These are phyloP conservation scores for Exidia glandulosa DNA, from an alignment of 768 basidiomycete species.

Conservation along the genomic window DNA sequence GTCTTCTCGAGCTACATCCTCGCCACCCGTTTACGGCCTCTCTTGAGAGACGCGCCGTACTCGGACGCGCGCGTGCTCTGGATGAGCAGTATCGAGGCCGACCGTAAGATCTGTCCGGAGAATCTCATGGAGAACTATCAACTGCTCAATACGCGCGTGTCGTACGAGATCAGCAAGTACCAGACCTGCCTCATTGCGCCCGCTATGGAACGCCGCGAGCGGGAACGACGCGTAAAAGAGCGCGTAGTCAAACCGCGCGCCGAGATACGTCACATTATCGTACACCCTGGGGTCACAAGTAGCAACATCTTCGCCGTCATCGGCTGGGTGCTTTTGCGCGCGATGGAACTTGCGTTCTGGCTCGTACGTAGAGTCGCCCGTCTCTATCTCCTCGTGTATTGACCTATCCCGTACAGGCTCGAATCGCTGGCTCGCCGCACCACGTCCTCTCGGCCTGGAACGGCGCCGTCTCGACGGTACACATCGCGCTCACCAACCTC, in stretches of 20 bases:
- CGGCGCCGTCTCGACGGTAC: slow-evolving; percentile 55
- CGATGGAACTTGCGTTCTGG: slow-evolving; percentile 51
- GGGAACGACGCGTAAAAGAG: slow-evolving; percentile 7
- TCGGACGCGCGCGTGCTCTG: slow-evolving; percentile 57
- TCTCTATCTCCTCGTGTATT: background rate
- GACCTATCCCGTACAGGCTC: slow-evolving; percentile 36
- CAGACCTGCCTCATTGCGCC: slow-evolving; percentile 60
- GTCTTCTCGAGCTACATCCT: slow-evolving; percentile 71
- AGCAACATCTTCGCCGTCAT: slow-evolving; percentile 48
- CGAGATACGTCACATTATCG: slow-evolving; percentile 44
- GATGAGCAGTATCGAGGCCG: slow-evolving; percentile 63
- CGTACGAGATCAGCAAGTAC: slow-evolving; percentile 67
- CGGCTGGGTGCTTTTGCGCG: slow-evolving; percentile 30
- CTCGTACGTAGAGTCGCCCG: slow-evolving; percentile 36
- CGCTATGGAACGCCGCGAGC: slow-evolving; percentile 35
- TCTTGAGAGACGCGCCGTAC: slow-evolving; percentile 9
- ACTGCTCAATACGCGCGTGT: slow-evolving; percentile 41
- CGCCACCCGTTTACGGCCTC: slow-evolving; percentile 24
- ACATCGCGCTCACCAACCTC: slow-evolving; percentile 53
- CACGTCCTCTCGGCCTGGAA: slow-evolving; percentile 53
- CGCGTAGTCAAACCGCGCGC: slow-evolving; percentile 9
- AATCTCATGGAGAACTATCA: slow-evolving; percentile 66
- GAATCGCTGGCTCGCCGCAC: slow-evolving; percentile 53
- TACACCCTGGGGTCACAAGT: slow-evolving; percentile 58
- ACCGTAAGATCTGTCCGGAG: slow-evolving; percentile 23